Evolutionary conservation across 495 filamentous ascomycete species (phyloP).

Genomic region (Aspergillus panamensis): DNA sequence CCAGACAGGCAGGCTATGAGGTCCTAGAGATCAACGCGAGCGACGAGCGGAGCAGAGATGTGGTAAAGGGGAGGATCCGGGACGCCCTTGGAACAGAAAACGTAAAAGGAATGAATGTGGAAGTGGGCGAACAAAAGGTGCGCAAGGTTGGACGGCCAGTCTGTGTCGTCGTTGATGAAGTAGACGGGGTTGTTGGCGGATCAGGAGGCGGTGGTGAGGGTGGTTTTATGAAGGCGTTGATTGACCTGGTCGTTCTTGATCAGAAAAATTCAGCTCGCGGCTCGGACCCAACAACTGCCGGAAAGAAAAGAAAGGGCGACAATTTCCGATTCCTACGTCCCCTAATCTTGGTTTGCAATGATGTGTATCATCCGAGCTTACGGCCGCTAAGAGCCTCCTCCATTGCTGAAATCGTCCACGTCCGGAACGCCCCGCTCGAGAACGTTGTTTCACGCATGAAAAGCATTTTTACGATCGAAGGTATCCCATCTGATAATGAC

Average conservation of each 20-base stretch:
- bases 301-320: conserved; percentile 66
- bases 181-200: conserved; percentile 86
- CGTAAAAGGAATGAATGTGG: conserved; percentile 74
- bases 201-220: conserved; percentile 68
- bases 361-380: conserved; percentile 90
- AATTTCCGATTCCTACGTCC: conserved; percentile 82
- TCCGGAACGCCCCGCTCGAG: conserved; percentile 82
- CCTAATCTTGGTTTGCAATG: conserved; percentile 92
- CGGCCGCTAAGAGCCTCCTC: conserved; percentile 75
- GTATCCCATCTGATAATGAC: conserved; percentile 78
- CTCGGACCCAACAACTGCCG: conserved; percentile 31
- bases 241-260: conserved; percentile 81
- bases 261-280: conserved; percentile 66
- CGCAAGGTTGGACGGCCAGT: conserved; percentile 79
- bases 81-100: conserved; percentile 89
- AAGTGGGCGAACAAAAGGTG: conserved; percentile 57
- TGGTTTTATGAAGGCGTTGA: conserved; percentile 91
- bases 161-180: conserved; percentile 93
- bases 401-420: conserved; percentile 85
- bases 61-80: conserved; percentile 84
- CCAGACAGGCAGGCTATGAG: conserved; percentile 90
- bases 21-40: conserved; percentile 95
- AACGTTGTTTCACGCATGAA: conserved; percentile 82
- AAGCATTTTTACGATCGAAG: conserved; percentile 78
- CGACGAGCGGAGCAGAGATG: conserved; percentile 91